These are phyloP conservation scores for Fomitopsis schrenkii DNA, from an alignment of 1,284 basidiomycete species.

Conservation along the genomic window DNA sequence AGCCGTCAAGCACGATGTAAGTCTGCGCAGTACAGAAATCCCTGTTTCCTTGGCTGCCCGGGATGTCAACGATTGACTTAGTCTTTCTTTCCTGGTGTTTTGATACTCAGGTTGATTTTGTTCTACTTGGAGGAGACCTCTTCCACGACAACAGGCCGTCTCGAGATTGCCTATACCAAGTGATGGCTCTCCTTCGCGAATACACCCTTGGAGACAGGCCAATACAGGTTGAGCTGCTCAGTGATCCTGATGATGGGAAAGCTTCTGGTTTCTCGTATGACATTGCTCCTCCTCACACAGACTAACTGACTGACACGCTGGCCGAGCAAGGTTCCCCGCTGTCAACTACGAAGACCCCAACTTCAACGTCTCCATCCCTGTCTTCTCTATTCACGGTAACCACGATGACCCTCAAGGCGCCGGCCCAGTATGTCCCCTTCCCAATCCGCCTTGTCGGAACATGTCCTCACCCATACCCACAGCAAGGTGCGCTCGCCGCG, in stretches of 20 bases:
- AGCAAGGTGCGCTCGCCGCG: slow-evolving; percentile 95
- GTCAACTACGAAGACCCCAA: slow-evolving; percentile 98
- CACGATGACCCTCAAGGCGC: slow-evolving; percentile 99
- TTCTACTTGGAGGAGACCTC: slow-evolving; percentile 92
- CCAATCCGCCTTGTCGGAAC: background rate
- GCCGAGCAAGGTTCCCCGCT: slow-evolving; percentile 76
- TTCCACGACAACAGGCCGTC: slow-evolving; percentile 99
- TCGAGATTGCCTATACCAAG: slow-evolving; percentile 84
- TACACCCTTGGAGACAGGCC: slow-evolving; percentile 89
- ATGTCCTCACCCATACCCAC: slow-evolving; percentile 1
- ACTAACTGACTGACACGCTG: background rate
- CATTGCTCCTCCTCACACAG: background rate
- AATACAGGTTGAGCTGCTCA: slow-evolving; percentile 85
- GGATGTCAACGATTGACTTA: background rate
- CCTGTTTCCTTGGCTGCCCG: no score
- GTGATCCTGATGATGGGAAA: slow-evolving; percentile 88
- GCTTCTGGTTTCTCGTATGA: slow-evolving; percentile 80
- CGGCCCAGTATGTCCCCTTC: slow-evolving; percentile 60
- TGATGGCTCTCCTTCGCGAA: slow-evolving; percentile 87
- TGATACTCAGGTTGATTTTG: slow-evolving; percentile 76
- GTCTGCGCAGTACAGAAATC: slow-evolving; percentile 15
- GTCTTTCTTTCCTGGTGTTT: no score
- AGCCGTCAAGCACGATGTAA: slow-evolving; percentile 82
- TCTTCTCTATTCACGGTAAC: slow-evolving; percentile 99
- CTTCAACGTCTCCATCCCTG: slow-evolving; percentile 90